Evolutionary conservation across 768 basidiomycete genomes (phyloP), one percentile per base, ranked within the genome.

Genomic region (Trametes punicea): DNA sequence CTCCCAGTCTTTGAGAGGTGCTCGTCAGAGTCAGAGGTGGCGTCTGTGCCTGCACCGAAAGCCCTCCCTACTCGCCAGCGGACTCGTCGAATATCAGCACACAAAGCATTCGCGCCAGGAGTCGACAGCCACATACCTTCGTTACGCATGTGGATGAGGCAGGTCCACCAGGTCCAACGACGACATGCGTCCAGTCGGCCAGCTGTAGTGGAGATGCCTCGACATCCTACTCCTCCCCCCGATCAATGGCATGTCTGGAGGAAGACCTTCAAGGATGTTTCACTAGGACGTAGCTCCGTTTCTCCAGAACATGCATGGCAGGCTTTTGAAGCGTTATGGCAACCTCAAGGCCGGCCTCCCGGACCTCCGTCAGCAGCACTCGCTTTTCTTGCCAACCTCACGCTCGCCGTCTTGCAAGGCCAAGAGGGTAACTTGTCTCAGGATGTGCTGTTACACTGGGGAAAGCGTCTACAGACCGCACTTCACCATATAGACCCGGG

Each of bases 221-320:
- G 36, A 47, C 56, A 47, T 31, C 27, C 41, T 21, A 2, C 18
- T 1, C 4, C 34, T 6, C 38, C 39, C 13, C 46, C 56, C 6
- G 51, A 48, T 29, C 38, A 49, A 15, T 25, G 20, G 20, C 20
- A 46, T 4, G 27, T 26, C 23, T 50, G 51, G 42, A 21, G 30
- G 26, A 39, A 44, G 20, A 49, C 47, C 13, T 54, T 59, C 45
- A 44, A 26, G 20, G 42, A 50, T 15, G 52, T 57, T 2, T 15
- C 45, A 0, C 25, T 21, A 16, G 50, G 50, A 5, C 6, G 25
- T 0, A 31, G 5, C 23, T 23, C 15, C 26, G n/a, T 50, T 36
- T 29, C 34, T 46, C 55, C 47, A 15, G 71, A 76, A 20, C 59
- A 68, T 9, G 75, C 75, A 9, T 81, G 79, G 79, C 48, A 63